phyloP scores from a whole-genome alignment of 2,329 filamentous ascomycete species.

The Dactylellina haptotyla region DNA sequence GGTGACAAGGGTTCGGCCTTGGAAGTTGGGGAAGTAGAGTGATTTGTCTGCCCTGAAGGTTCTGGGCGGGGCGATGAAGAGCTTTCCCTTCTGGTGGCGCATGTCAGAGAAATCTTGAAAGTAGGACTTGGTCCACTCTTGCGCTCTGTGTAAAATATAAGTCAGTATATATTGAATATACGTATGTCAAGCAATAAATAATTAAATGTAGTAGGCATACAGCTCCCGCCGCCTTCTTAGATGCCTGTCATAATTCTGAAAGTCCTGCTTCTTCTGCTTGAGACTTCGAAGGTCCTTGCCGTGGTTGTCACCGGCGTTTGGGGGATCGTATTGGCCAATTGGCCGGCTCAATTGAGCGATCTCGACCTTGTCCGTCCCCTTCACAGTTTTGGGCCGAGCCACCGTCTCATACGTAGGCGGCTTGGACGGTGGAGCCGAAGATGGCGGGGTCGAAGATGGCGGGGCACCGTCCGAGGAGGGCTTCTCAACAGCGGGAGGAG shows the following conservation, averaged over 20 bases:
- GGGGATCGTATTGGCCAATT: slow-evolving; percentile 81
- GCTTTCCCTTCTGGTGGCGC: slow-evolving; percentile 84
- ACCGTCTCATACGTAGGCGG: slow-evolving; percentile 29
- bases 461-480: slow-evolving; percentile 4
- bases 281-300: slow-evolving; percentile 76
- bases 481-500: slow-evolving; percentile 2
- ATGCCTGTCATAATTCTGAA: slow-evolving; percentile 86
- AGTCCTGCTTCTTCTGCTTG: slow-evolving; percentile 77
- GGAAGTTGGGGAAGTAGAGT: slow-evolving; percentile 92
- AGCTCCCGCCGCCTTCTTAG: slow-evolving; percentile 78
- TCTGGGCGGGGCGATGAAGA: slow-evolving; percentile 84
- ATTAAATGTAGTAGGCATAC: slow-evolving; percentile 66
- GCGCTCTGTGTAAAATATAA: slow-evolving; percentile 66
- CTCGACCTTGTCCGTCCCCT: slow-evolving; percentile 7
- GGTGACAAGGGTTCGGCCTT: slow-evolving; percentile 78
- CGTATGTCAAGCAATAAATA: not conserved
- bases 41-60: slow-evolving; percentile 84
- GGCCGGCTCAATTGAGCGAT: slow-evolving; percentile 71
- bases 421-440: not conserved
- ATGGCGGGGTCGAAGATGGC: slow-evolving; percentile 17
- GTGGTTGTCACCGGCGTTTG: slow-evolving; percentile 80
- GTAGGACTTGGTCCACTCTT: slow-evolving; percentile 84
- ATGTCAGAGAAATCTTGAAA: slow-evolving; percentile 96
- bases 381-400: slow-evolving; percentile 31
- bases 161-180: slow-evolving; percentile 16